Percentiles rank a stretch among this genome's conserved stretches.
Evolutionary conservation across 352 stramenopile genomes (phyloP).

Genomic region (Pythium sp.): DNA sequence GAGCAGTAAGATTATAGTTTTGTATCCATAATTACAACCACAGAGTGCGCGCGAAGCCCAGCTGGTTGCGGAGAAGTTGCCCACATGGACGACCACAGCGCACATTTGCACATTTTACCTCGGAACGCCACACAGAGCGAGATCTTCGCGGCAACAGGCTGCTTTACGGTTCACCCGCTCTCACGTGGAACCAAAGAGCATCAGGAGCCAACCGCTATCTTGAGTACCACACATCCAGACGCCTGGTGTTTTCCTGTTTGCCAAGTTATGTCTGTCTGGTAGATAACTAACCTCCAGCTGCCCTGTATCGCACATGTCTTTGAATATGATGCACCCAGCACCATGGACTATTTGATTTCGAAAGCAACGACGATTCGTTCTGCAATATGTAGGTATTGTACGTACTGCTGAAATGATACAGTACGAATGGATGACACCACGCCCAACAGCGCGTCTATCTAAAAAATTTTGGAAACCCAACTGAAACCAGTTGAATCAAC

Average conservation of each 20-base stretch:
- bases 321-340: background rate
- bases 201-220: background rate
- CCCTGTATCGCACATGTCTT: background rate
- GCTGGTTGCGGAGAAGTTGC: constrained; percentile 11
- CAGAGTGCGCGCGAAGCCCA: background rate
- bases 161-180: background rate
- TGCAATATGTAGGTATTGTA: background rate
- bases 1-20: background rate
- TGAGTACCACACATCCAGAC: background rate
- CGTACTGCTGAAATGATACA: background rate
- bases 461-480: background rate
- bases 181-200: background rate
- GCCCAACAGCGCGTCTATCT: background rate
- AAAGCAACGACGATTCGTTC: background rate
- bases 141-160: constrained; percentile 8
- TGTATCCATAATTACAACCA: constrained; percentile 17
- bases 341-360: background rate
- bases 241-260: background rate
- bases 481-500: background rate
- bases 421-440: background rate
- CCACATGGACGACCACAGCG: background rate
- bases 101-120: background rate
- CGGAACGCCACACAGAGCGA: constrained; percentile 3
- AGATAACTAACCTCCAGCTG: background rate
- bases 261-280: background rate